A percentile compares a stretch with the other conserved stretches of the same genome.
Evolutionary conservation across 2,329 filamentous ascomycete genomes (phyloP).

Genomic region (Colletotrichum gloeosporioides): DNA sequence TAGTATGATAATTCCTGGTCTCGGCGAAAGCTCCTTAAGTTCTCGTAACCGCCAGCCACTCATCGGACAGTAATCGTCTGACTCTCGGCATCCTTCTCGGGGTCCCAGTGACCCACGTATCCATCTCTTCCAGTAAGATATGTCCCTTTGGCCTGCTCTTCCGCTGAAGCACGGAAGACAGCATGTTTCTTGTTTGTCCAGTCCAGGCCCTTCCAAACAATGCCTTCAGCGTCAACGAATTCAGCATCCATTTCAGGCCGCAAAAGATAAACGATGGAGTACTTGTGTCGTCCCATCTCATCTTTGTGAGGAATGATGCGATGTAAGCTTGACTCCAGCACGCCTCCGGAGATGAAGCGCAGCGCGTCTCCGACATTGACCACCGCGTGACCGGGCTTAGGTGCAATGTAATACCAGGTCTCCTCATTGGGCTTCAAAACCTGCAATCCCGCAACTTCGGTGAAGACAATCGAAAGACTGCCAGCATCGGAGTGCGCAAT

Average conservation of each 20-base stretch:
- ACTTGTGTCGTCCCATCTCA: conserved; percentile 21
- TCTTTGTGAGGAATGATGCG: conserved; percentile 25
- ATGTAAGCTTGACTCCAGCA: conserved; percentile 22
- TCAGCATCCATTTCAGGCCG: conserved; percentile 25
- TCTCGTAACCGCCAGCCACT: neutral
- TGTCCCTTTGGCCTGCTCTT: neutral
- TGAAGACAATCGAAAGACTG: conserved; percentile 26
- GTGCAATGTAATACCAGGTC: conserved; percentile 24
- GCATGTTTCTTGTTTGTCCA: conserved; percentile 27
- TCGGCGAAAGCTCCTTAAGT: neutral
- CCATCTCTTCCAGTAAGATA: conserved; percentile 5
- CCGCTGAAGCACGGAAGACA: conserved; percentile 13
- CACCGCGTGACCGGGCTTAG: conserved; percentile 13
- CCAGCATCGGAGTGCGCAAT: conserved; percentile 26
- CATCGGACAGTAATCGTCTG: neutral
- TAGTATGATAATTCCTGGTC: neutral
- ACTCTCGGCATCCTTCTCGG: neutral
- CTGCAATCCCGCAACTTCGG: conserved; percentile 23
- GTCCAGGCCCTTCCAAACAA: conserved; percentile 21
- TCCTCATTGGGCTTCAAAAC: conserved; percentile 21
- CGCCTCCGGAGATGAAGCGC: conserved; percentile 18
- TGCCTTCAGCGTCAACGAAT: conserved; percentile 21
- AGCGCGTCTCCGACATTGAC: conserved; percentile 21
- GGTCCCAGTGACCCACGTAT: conserved; percentile 1
- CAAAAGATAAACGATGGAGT: conserved; percentile 26